Evolutionary conservation across 345 rosid genomes (phyloP).

Genomic region (Erucastrum elatum): DNA sequence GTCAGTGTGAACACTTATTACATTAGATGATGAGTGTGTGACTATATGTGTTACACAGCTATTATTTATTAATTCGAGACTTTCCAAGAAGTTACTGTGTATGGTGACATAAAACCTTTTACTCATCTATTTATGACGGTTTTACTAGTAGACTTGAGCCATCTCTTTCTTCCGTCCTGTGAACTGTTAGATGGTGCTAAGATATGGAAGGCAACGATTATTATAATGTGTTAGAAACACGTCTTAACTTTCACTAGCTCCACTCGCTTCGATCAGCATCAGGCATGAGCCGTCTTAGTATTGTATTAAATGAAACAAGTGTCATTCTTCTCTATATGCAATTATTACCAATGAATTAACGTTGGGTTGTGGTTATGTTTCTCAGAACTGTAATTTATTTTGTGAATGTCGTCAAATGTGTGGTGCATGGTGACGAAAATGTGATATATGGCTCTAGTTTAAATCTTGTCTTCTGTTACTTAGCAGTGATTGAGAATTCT

Average conservation of each 20-base stretch:
- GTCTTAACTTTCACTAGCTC: background rate
- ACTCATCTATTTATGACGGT: background rate
- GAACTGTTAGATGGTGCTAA: constrained; percentile 23
- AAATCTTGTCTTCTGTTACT: background rate
- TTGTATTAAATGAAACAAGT: constrained; percentile 17
- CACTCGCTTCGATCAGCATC: constrained; percentile 1
- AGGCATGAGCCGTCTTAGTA: constrained; percentile 17
- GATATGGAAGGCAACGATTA: background rate
- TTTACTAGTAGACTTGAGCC: constrained; percentile 4
- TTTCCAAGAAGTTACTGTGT: constrained; percentile 12
- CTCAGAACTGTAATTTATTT: constrained; percentile 7
- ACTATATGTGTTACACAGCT: constrained; percentile 13
- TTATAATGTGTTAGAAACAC: background rate
- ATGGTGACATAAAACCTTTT: background rate
- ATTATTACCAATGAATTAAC: background rate
- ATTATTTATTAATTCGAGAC: background rate
- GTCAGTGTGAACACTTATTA: constrained; percentile 9
- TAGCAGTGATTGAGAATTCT: constrained; percentile 15
- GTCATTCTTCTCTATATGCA: constrained; percentile 3
- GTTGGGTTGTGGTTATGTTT: constrained; percentile 8
- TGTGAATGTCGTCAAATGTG: constrained; percentile 4
- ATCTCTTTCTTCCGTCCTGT: constrained; percentile 3
- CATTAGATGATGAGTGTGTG: constrained; percentile 15
- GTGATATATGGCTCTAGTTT: constrained; percentile 11
- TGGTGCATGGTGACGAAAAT: constrained; percentile 17